Evolutionary conservation across 352 stramenopile species (phyloP).

Genomic region (Halophytophthora batemanensis): DNA sequence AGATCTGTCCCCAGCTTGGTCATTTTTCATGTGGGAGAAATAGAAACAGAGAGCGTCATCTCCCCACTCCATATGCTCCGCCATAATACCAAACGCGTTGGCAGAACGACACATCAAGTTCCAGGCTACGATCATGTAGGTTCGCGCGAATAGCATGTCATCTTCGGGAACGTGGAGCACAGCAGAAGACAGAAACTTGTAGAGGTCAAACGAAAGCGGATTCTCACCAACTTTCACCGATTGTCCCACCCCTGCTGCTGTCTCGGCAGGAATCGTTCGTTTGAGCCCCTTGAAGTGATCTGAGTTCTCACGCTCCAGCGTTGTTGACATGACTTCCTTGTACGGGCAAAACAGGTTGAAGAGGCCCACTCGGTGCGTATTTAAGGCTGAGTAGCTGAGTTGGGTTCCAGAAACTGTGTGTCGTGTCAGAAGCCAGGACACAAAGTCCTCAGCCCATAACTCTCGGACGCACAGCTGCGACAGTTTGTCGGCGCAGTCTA

Average conservation of each 20-base stretch:
- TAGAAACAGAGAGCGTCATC: slow-evolving; percentile 30
- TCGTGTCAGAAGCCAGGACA: no score
- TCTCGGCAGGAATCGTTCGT: slow-evolving; percentile 6
- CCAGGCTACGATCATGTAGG: slow-evolving; percentile 18
- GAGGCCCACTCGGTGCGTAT: slow-evolving; percentile 5
- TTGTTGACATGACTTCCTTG: neutral
- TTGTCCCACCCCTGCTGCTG: neutral
- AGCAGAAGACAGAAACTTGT: slow-evolving; percentile 1
- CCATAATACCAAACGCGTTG: slow-evolving; percentile 15
- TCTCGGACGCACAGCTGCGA: no score
- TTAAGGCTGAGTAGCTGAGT: slow-evolving; percentile 17
- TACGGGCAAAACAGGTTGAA: neutral
- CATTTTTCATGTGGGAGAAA: slow-evolving; percentile 40
- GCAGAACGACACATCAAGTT: slow-evolving; percentile 16
- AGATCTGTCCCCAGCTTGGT: slow-evolving; percentile 17
- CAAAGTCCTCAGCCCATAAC: no score
- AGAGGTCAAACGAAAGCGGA: slow-evolving; percentile 14
- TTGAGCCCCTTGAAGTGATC: slow-evolving; percentile 11
- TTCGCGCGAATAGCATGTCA: slow-evolving; percentile 16
- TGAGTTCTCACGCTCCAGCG: slow-evolving; percentile 1
- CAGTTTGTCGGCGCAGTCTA: no score
- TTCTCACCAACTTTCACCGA: slow-evolving; percentile 12
- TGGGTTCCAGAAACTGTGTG: no score
- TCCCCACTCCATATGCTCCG: slow-evolving; percentile 22
- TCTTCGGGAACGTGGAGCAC: neutral